Conservation (phyloP, 371 early-diverging fungal genomes). For the Zancudomyces culisetae region DNA sequence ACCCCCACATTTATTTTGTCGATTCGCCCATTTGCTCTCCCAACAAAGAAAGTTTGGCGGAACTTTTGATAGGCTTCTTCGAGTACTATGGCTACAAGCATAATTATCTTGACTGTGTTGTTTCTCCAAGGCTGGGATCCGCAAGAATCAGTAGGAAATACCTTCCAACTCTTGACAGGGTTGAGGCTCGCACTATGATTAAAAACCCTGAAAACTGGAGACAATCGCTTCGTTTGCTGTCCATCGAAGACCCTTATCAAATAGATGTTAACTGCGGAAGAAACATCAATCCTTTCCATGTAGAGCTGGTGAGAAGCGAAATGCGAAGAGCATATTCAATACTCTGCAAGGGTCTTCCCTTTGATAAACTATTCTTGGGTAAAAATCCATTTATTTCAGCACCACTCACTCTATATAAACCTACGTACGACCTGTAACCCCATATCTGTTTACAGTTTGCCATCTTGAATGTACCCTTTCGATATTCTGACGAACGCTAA, state of each 20-base stretch:
- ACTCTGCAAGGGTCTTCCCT: too few species aligned
- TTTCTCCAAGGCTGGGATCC: background rate
- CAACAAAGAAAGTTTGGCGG: background rate
- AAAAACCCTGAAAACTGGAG: background rate
- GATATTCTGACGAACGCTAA: too few species aligned
- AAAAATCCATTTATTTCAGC: too few species aligned
- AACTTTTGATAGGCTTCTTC: conserved; percentile 1
- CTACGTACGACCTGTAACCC: too few species aligned
- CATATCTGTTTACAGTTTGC: too few species aligned
- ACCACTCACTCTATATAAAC: too few species aligned
- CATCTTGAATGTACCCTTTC: too few species aligned
- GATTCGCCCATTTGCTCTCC: background rate
- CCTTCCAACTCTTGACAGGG: background rate
- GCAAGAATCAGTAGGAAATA: background rate
- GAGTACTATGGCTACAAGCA: conserved; percentile 1
- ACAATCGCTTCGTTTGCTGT: background rate
- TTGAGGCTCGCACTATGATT: background rate
- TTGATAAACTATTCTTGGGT: too few species aligned
- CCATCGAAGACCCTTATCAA: background rate
- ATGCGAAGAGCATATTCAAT: background rate
- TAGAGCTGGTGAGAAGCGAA: background rate
- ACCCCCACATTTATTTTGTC: background rate
- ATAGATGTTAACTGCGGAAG: background rate
- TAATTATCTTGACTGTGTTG: background rate
- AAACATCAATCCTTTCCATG: background rate